Conservation (phyloP, 208 protist species). For the Acanthamoeba triangularis region DNA sequence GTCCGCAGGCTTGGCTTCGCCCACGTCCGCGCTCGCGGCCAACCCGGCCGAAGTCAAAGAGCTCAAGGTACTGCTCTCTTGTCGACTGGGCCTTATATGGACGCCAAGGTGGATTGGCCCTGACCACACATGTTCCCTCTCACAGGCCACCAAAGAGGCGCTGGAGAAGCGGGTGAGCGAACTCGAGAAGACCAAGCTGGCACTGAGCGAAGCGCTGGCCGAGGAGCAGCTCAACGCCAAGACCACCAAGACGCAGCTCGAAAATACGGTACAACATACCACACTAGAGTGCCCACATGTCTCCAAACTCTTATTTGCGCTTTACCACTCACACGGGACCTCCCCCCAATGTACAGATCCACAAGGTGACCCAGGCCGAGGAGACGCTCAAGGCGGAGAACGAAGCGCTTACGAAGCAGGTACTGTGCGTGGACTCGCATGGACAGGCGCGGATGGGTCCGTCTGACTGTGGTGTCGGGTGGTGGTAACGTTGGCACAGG, state of each 20-base stretch:
- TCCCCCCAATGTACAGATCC: neutral
- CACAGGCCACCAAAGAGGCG: slow-evolving; percentile 8
- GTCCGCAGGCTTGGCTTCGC: neutral
- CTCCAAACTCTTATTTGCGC: neutral
- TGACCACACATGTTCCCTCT: neutral
- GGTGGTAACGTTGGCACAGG: neutral
- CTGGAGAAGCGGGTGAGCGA: slow-evolving; percentile 42
- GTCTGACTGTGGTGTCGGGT: too few species aligned
- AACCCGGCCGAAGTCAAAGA: slow-evolving; percentile 11
- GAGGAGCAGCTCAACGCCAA: slow-evolving; percentile 40
- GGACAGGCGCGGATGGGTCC: too few species aligned
- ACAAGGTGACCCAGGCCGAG: slow-evolving; percentile 2
- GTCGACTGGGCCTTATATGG: neutral
- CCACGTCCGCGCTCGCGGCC: neutral
- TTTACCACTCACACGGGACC: neutral
- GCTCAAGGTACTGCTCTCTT: neutral
- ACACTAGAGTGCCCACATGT: too few species aligned
- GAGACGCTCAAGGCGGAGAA: slow-evolving; percentile 12
- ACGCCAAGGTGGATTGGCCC: neutral
- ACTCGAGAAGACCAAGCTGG: neutral
- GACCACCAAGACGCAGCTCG: neutral
- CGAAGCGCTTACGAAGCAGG: slow-evolving; percentile 31
- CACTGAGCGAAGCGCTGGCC: neutral
- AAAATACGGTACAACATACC: neutral
- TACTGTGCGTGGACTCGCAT: neutral